Evolutionary conservation across 1,139 yeast species (phyloP).

Genomic region (Yamadazyma pseudoaaseri): DNA sequence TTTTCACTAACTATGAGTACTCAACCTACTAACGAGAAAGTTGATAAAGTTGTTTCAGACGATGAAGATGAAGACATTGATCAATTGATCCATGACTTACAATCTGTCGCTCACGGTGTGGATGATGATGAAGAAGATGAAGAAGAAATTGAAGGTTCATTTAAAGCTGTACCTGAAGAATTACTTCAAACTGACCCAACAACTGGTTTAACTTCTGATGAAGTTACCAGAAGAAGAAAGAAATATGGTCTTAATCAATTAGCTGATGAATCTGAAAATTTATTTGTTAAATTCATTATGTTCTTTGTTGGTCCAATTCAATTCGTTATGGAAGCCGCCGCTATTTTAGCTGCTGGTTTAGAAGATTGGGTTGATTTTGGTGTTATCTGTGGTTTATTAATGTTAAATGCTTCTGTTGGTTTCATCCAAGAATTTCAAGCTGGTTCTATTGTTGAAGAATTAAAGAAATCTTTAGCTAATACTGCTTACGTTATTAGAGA

Average conservation of each 20-base stretch:
- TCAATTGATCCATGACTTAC: conserved; percentile 84
- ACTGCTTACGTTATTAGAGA: conserved; percentile 84
- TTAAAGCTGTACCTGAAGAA: conserved; percentile 85
- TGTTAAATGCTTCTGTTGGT: conserved; percentile 93
- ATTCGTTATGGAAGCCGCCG: conserved; percentile 99
- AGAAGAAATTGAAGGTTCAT: conserved; percentile 46
- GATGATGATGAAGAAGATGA: conserved; percentile 51
- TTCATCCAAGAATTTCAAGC: conserved; percentile 98
- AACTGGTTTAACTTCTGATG: conserved; percentile 77
- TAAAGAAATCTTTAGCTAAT: conserved; percentile 91
- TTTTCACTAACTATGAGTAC: conserved; percentile 32
- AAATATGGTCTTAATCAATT: conserved; percentile 91
- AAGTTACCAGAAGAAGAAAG: conserved; percentile 85
- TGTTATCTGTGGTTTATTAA: conserved; percentile 86
- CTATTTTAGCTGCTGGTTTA: conserved; percentile 95
- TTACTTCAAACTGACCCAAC: conserved; percentile 84
- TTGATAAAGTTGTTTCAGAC: conserved; percentile 50
- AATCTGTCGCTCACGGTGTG: conserved; percentile 59
- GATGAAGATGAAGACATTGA: conserved; percentile 86
- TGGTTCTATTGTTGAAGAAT: conserved; percentile 92
- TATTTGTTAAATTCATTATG: conserved; percentile 80
- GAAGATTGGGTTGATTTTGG: conserved; percentile 99
- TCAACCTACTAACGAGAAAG: conserved; percentile 51
- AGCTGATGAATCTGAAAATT: conserved; percentile 89
- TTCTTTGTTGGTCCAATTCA: conserved; percentile 98